Conservation (phyloP, 164 flowering plant species). For the Chimonanthus praecox region DNA sequence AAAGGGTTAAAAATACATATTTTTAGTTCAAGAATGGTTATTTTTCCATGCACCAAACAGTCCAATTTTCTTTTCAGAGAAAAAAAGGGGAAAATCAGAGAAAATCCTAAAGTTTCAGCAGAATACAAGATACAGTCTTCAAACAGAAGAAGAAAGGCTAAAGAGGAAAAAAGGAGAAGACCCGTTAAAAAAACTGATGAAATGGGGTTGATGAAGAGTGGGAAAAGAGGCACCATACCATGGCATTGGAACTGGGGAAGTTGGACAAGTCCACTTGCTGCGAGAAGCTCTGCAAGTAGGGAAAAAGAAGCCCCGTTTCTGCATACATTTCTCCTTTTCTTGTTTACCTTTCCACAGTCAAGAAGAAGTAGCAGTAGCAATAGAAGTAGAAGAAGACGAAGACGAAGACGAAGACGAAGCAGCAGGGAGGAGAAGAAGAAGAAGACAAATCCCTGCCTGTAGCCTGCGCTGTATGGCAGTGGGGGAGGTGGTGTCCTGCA, state of each 20-base stretch:
- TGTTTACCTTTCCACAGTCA: not conserved
- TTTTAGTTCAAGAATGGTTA: not conserved
- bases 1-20: too few relatives aligned
- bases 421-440: too few relatives aligned
- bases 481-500: too few relatives aligned
- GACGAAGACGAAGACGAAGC: too few relatives aligned
- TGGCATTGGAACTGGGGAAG: not conserved
- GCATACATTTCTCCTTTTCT: slow-evolving; percentile 20
- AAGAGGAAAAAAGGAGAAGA: not conserved
- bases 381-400: too few relatives aligned
- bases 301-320: slow-evolving; percentile 19
- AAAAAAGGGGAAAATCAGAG: not conserved
- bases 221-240: not conserved
- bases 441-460: too few relatives aligned
- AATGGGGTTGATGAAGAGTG: not conserved
- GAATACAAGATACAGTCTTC: not conserved
- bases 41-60: not conserved
- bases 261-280: slow-evolving; percentile 10
- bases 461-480: too few relatives aligned
- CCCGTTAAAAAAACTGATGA: not conserved
- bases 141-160: not conserved
- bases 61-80: not conserved
- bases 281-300: slow-evolving; percentile 23
- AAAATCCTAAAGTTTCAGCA: not conserved
- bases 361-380: too few relatives aligned